Evolutionary conservation across 2,329 filamentous ascomycete species (phyloP).

Genomic region (Fusarium anthophilum): DNA sequence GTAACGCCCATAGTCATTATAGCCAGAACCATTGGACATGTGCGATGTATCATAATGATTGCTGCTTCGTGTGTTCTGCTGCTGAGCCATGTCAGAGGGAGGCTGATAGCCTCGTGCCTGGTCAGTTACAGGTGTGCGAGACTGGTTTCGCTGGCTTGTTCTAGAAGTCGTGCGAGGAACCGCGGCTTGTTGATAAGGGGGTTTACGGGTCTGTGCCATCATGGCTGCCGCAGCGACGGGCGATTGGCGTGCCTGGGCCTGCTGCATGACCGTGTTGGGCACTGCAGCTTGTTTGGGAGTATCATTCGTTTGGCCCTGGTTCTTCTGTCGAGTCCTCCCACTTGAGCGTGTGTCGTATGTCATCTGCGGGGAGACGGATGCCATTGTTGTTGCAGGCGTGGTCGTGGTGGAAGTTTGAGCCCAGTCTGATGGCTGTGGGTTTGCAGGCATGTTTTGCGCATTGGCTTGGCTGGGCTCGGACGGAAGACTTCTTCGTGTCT

Average conservation of each 20-base stretch:
- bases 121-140: slow-evolving; percentile 42
- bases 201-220: slow-evolving; percentile 44
- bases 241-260: slow-evolving; percentile 38
- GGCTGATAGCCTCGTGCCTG: slow-evolving; percentile 31
- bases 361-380: slow-evolving; percentile 28
- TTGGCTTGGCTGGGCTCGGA: slow-evolving; percentile 16
- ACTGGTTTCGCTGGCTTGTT: slow-evolving; percentile 48
- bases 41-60: slow-evolving; percentile 18
- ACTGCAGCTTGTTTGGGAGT: slow-evolving; percentile 12
- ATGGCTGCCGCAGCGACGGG: slow-evolving; percentile 43
- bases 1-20: slow-evolving; percentile 37
- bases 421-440: slow-evolving; percentile 27
- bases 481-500: slow-evolving; percentile 28
- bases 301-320: slow-evolving; percentile 13
- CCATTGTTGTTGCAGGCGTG: slow-evolving; percentile 1
- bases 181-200: slow-evolving; percentile 43
- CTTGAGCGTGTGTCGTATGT: slow-evolving; percentile 1
- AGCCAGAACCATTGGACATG: slow-evolving; percentile 18
- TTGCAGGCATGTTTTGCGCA: slow-evolving; percentile 3
- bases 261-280: slow-evolving; percentile 34
- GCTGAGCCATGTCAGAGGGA: slow-evolving; percentile 25
- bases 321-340: slow-evolving; percentile 6
- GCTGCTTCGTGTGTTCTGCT: slow-evolving; percentile 9
- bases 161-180: slow-evolving; percentile 46
- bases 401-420: slow-evolving; percentile 6